Evolutionary conservation across 345 rosid genomes (phyloP), one percentile per base, ranked within the genome.

Genomic region (Moricandia arvensis): DNA sequence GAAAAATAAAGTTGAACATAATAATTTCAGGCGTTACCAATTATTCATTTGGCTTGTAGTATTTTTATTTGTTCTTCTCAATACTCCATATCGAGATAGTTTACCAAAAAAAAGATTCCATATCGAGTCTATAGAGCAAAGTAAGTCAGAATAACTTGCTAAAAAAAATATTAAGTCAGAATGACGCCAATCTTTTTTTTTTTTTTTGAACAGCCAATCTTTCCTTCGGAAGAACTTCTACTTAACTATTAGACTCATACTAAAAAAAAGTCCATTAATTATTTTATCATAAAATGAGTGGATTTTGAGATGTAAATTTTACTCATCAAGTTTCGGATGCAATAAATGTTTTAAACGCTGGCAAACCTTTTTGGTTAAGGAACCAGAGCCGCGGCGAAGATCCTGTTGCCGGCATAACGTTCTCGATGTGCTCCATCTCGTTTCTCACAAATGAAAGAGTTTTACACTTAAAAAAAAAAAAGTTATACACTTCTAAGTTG

Each of bases 331-430:
- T 64, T 64, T 53, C 16, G 35, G 31, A 73, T 26, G 63, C 30
- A 15, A 49, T 12, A 65, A 38, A 30, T 66, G 66, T 74, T 55
- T 63, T 41, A 17, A 3, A 31, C 66, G 34, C 41, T 26, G 27
- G 60, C 41, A 59, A 58, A 45, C 17, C 34, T n/a, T 41, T 49
- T n/a, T 10, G 12, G 34, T 11, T 60, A 68, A 60, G 59, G 49
- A 74, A 74, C 72, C 45, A 57, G 21, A 60, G 37, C 63, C 11
- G 12, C 62, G 68, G 78, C 61, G 59, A 67, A 67, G 69, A 51
- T 75, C 54, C 13, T 54, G 74, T 51, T 34, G 55, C 63, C 69
- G 57, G 73, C 45, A n/a, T 59, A 47, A 75, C 62, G 31, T 60
- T 60, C 69, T 58, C 57, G 34, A 49, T 60, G 55, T 59, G 79